Percentiles rank a stretch among this genome's conserved stretches.
Evolutionary conservation across 129 eudicot species (phyloP).

Genomic region (Pseudognaphalium luteoalbum): DNA sequence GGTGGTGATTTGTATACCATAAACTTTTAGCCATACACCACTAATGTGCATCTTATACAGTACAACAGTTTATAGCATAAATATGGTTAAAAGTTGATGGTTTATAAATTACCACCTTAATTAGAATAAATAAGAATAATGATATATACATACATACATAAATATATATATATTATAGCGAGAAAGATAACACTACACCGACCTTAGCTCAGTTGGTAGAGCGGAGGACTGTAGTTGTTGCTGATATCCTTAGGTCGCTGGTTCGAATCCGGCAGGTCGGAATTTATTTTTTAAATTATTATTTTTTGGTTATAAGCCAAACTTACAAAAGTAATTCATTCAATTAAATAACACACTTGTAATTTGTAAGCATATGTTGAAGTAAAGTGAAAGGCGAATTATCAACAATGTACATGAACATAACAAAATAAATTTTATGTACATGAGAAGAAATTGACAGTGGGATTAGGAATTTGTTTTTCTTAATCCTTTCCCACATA

Average conservation of each 20-base stretch:
- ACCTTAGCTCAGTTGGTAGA: conserved; percentile 93
- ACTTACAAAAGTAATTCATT: too few species aligned
- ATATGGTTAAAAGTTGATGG: too few species aligned
- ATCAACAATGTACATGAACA: neutral
- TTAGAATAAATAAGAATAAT: too few species aligned
- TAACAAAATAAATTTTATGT: neutral
- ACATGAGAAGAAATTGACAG: conserved; percentile 31
- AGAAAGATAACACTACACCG: conserved; percentile 6
- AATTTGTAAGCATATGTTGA: neutral
- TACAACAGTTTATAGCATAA: too few species aligned
- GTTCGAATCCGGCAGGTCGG: conserved; percentile 99
- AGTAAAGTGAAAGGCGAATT: neutral
- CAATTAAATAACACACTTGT: too few species aligned
- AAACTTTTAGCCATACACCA: too few species aligned
- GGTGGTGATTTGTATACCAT: too few species aligned
- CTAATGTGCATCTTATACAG: too few species aligned
- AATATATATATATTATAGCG: too few species aligned
- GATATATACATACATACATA: too few species aligned
- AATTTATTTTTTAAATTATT: neutral
- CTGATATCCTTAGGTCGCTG: conserved; percentile 94
- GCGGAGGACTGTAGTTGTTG: conserved; percentile 80
- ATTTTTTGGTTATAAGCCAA: too few species aligned
- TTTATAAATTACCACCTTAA: too few species aligned
- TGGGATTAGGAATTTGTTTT: conserved; percentile 28
- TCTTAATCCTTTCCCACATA: conserved; percentile 46